phyloP scores from a whole-genome alignment of 306 rosid species.

The Rosa chinensis region DNA sequence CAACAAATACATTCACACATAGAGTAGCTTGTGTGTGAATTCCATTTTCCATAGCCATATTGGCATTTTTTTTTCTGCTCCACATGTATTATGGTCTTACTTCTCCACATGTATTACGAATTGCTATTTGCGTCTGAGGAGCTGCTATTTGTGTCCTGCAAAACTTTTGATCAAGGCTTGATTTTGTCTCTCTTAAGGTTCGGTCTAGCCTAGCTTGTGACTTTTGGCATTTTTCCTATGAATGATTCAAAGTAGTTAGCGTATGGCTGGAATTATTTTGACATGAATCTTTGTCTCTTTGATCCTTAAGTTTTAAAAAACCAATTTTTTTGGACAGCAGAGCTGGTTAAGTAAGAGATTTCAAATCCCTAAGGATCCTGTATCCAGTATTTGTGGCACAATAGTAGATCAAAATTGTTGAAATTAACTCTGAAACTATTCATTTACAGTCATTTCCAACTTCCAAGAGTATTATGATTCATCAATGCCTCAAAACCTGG shows the following conservation, averaged over 20 bases:
- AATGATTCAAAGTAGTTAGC: constrained; percentile 8
- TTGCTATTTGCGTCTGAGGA: not conserved
- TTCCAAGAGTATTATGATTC: not conserved
- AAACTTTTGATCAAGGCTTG: not conserved
- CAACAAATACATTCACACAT: too few species aligned
- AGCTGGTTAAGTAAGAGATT: not conserved
- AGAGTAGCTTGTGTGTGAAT: too few species aligned
- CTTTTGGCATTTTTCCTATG: not conserved
- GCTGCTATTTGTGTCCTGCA: not conserved
- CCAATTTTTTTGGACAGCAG: not conserved
- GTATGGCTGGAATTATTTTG: constrained; percentile 41
- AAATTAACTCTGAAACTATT: not conserved
- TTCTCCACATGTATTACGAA: too few species aligned
- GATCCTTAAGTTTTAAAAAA: not conserved
- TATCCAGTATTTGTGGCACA: constrained; percentile 17
- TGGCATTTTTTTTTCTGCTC: too few species aligned
- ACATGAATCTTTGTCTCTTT: constrained; percentile 52
- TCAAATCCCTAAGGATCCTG: not conserved
- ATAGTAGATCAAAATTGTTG: constrained; percentile 1
- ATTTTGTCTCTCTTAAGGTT: constrained; percentile 5
- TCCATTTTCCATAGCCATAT: too few species aligned
- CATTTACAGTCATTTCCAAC: not conserved
- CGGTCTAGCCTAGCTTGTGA: constrained; percentile 9
- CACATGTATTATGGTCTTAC: too few species aligned
- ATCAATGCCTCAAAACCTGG: constrained; percentile 6